These are phyloP conservation scores for Pseudonitzschia multiseries DNA, from an alignment of 108 stramenopile species.

Conservation along the genomic window DNA sequence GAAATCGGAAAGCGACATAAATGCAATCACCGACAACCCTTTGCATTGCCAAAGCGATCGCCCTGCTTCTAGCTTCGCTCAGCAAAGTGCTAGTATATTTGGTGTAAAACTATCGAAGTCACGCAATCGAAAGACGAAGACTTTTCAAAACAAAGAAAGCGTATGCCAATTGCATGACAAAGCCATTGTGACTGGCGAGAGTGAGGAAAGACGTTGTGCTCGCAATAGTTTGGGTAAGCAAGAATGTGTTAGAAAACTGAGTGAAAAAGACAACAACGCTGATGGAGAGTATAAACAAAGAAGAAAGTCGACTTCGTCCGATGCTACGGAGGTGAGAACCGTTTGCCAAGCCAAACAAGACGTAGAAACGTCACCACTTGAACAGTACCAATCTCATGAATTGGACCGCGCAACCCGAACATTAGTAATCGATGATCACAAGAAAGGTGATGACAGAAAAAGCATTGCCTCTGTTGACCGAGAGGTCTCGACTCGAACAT, in stretches of 20 bases:
- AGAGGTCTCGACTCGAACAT: too few species aligned
- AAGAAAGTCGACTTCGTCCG: not conserved
- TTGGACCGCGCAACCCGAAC: too few species aligned
- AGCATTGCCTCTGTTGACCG: not conserved
- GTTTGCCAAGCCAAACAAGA: too few species aligned
- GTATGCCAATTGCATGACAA: not conserved
- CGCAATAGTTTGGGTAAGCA: not conserved
- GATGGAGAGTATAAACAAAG: not conserved
- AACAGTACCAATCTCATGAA: too few species aligned
- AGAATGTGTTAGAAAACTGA: not conserved
- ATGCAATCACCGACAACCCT: not conserved
- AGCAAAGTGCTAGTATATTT: conserved; percentile 13
- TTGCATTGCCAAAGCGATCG: not conserved
- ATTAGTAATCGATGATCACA: not conserved
- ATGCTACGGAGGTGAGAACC: not conserved
- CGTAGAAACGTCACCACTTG: too few species aligned
- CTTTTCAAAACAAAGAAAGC: not conserved
- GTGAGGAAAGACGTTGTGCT: not conserved
- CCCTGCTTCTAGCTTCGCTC: not conserved
- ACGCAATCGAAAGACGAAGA: not conserved
- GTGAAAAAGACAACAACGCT: not conserved
- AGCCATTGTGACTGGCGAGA: not conserved
- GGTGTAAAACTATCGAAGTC: conserved; percentile 3
- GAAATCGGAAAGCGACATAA: not conserved
- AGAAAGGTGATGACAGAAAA: not conserved